Evolutionary conservation across 106 monocot species (phyloP), one percentile per base, ranked within the genome.

Genomic region (Apostasia shenzhenica): DNA sequence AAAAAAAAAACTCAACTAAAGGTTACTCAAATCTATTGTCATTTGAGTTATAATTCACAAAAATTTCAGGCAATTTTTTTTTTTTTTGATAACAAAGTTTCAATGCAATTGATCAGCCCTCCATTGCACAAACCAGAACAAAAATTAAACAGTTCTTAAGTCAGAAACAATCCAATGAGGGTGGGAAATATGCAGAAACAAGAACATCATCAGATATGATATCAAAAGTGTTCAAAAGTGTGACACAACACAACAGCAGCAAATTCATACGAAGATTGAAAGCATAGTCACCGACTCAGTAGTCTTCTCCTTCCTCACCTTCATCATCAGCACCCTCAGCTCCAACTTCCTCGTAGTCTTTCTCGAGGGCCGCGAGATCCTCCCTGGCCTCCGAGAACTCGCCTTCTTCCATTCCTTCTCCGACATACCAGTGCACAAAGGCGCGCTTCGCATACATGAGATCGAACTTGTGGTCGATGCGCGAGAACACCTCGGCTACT

Each of bases 401-500:
- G 1, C 94, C 94, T 53, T 94, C 94, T 51, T 94, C 94, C 94
- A 94, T 94, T 1, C 94, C 90, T 53, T 94, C 93, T 0, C 90
- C 94, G 1, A 94, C 94, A 10, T 94, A 94, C 94, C 90, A 94
- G 67, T 94, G 90, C n/a, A 94, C 90, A 42, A 94, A 94, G 0
- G 89, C 93, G 7, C 93, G 77, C 92, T 93, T 93, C 2, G 92
- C 53, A 43, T 93, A 93, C 92, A 94, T 94, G 41, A 94, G 75
- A 49, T 94, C 90, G 4, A 94, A 94, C 74, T 90, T 90, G 79
- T 90, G 94, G 82, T 94, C 90, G 9, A 94, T 94, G 55, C 94
- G 89, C 0, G 90, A 90, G 66, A 94, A 94, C 48, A 94, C 94
- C 69, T 94, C 94, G 1, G 94, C 90, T 14, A 94, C 94, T 0